phyloP scores from a whole-genome alignment of 192 early-diverging fungal species.

The Coemansia sp. region DNA sequence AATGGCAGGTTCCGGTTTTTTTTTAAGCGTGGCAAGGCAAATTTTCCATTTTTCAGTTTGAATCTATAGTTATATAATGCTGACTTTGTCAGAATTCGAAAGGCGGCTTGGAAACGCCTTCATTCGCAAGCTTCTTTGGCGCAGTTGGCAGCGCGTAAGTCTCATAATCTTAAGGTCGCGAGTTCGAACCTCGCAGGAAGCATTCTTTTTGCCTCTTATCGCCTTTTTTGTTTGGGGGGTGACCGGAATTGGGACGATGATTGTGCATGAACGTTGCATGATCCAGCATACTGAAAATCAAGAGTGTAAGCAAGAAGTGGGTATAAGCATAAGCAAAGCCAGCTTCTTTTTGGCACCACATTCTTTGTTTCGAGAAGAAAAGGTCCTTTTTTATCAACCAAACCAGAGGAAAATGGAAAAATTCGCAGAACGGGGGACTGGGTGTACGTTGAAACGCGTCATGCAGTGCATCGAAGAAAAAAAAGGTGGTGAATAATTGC shows the following conservation, averaged over 20 bases:
- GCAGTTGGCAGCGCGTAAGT: constrained; percentile 40
- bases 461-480: neutral
- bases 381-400: no score
- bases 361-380: neutral
- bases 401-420: neutral
- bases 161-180: constrained; percentile 42
- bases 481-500: neutral
- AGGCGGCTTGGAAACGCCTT: no score
- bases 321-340: neutral
- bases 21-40: no score
- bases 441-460: no score
- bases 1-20: no score
- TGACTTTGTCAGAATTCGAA: no score
- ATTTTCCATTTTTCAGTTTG: no score
- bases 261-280: constrained; percentile 5
- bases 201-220: constrained; percentile 12
- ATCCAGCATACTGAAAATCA: neutral
- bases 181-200: constrained; percentile 33
- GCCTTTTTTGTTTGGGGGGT: constrained; percentile 1
- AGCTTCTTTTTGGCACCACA: neutral
- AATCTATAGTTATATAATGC: no score
- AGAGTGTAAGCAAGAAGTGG: neutral
- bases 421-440: neutral
- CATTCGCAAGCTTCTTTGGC: constrained; percentile 15
- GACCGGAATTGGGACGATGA: neutral